Evolutionary conservation across 331 rosid genomes (phyloP).

Genomic region (Dryas integrifolia): DNA sequence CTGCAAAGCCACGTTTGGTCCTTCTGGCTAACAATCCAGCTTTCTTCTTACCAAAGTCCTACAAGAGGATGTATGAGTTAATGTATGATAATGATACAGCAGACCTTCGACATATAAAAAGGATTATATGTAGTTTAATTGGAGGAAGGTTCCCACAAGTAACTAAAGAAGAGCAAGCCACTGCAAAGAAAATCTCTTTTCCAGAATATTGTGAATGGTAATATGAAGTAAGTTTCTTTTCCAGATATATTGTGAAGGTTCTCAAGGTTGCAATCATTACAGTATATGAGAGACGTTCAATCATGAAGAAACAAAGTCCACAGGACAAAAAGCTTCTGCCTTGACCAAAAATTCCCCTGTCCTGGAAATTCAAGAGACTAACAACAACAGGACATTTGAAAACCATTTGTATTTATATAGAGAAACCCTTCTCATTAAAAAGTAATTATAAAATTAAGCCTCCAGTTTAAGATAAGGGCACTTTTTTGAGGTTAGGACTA

Average conservation of each 20-base stretch:
- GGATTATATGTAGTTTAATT: background rate
- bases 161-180: background rate
- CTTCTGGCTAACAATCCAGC: background rate
- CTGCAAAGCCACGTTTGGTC: background rate
- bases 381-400: background rate
- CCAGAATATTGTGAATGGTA: background rate
- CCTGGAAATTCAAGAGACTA: background rate
- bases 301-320: background rate
- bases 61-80: background rate
- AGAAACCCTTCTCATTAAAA: background rate
- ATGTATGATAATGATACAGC: background rate
- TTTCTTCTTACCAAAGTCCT: slow-evolving; percentile 3
- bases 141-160: background rate
- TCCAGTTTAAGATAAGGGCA: background rate
- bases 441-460: background rate
- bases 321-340: background rate
- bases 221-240: background rate
- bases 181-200: background rate
- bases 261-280: background rate
- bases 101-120: background rate
- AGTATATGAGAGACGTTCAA: background rate
- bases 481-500: background rate
- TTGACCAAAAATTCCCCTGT: background rate
- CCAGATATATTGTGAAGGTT: background rate
- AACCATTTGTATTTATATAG: background rate